These are phyloP conservation scores for Anethum foeniculum DNA, from an alignment of 140 eudicot species.

Conservation along the genomic window DNA sequence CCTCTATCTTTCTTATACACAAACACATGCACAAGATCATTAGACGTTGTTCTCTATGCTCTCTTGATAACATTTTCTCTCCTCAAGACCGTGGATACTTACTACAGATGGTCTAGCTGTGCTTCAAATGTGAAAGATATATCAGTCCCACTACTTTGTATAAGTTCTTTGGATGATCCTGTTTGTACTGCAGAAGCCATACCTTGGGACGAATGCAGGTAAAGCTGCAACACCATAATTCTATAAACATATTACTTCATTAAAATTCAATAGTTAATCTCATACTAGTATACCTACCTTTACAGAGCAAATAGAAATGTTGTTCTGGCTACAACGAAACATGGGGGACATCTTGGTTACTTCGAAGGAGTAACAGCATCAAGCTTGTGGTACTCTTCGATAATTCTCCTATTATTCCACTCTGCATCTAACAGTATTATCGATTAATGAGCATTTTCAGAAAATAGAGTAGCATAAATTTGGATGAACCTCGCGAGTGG, in stretches of 20 bases:
- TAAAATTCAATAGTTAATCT: not conserved
- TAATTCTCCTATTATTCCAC: not conserved
- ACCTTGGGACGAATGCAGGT: conserved; percentile 99
- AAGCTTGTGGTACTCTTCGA: conserved; percentile 46
- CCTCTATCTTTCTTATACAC: not conserved
- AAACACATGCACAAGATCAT: not conserved
- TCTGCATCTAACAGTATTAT: not conserved
- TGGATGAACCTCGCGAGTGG: not conserved
- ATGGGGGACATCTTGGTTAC: conserved; percentile 96
- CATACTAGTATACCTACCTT: conserved; percentile 2
- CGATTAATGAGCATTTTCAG: not conserved
- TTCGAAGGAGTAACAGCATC: conserved; percentile 92
- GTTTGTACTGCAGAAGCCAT: conserved; percentile 88
- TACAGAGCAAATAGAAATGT: conserved; percentile 72
- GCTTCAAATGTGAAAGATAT: conserved; percentile 52
- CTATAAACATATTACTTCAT: not conserved
- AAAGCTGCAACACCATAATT: not conserved
- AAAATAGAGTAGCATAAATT: not conserved
- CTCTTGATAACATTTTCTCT: conserved; percentile 18
- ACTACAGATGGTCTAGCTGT: conserved; percentile 82
- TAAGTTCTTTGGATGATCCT: conserved; percentile 92
- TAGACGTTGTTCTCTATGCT: too few relatives aligned
- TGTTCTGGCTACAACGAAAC: conserved; percentile 69
- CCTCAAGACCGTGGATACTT: conserved; percentile 80
- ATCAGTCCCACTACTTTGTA: conserved; percentile 72